Base-by-base conservation (phyloP, 1,284 basidiomycete species). In the Pseudozyma pruni region DNA sequence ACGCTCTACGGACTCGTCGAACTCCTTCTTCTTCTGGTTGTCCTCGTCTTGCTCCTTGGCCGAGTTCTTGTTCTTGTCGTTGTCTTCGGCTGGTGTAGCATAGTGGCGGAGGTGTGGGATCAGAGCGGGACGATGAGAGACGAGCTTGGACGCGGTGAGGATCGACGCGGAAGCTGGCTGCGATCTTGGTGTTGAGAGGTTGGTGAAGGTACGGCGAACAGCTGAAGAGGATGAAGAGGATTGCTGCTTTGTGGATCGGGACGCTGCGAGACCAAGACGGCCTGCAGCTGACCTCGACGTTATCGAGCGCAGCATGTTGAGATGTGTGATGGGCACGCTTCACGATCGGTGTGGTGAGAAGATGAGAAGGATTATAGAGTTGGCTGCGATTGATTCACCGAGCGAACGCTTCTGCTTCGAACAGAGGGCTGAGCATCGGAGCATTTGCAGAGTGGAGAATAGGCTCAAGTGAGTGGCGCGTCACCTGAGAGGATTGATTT, bases 1-100 rank as follows among this genome's bases (percentile, higher is more conserved):
- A 20, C 69, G 61, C 51, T 78, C 69, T 47, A 78, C 58, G 1
- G 64, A 72, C 43, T 76, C 67, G 19, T 73, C 66, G 25, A 76
- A 75, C 14, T 74, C 72, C 53, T 48, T 62, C 53, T 69, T 62
- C 34, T 74, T 66, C 35, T 61, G 43, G 10, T 66, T 64, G 8
- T 64, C 51, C 11, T 69, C 44, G 16, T 75, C 53, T 1, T 52
- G 22, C 33, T 66, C 54, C 49, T 64, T 58, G 19, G 51, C 27
- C 2, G 51, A 41, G 6, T 13, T 33, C 0, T 68, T 40, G 37
- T 70, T 54, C 50, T 74, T 64, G 50, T 58, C 46, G 16, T 50
- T 57, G 19, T 67, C 62, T n/a, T 72, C 70, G 10, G 63, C 55
- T 20, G 63, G 63, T 8, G 70, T 72, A n/a, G 70, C 70, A 39